These are phyloP conservation scores for Staphylotrichum longicolle DNA, from an alignment of 495 filamentous ascomycete species.

Conservation along the genomic window DNA sequence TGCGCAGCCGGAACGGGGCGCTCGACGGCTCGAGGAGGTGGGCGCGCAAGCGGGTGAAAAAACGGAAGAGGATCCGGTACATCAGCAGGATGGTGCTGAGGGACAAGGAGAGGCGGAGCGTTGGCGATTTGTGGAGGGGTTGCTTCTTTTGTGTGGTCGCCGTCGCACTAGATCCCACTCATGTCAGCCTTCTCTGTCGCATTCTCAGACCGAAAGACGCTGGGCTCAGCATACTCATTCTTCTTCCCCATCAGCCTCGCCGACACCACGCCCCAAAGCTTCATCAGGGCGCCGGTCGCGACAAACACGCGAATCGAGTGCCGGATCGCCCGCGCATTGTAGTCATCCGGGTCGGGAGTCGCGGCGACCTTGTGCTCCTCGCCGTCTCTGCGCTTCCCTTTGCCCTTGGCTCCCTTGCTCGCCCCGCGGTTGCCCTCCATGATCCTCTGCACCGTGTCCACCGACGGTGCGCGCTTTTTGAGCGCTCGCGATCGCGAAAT, in stretches of 20 bases:
- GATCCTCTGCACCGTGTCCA: constrained; percentile 48
- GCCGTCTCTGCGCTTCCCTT: constrained; percentile 29
- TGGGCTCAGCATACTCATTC: constrained; percentile 40
- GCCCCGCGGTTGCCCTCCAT: constrained; percentile 37
- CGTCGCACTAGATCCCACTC: neutral
- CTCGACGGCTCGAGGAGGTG: constrained; percentile 75
- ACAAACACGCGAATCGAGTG: constrained; percentile 74
- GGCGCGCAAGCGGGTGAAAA: constrained; percentile 74
- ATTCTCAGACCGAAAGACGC: neutral
- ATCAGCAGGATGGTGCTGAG: constrained; percentile 80
- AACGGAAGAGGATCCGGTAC: constrained; percentile 86
- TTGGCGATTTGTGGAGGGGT: constrained; percentile 63
- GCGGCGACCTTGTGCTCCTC: constrained; percentile 7
- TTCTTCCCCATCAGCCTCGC: constrained; percentile 43
- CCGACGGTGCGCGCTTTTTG: constrained; percentile 58
- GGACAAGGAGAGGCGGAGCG: constrained; percentile 74
- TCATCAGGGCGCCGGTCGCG: constrained; percentile 64
- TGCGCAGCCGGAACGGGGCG: constrained; percentile 71
- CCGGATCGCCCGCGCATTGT: constrained; percentile 76
- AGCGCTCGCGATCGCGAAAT: constrained; percentile 64
- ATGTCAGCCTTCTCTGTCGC: neutral
- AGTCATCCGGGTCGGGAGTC: constrained; percentile 53
- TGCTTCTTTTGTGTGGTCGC: constrained; percentile 39
- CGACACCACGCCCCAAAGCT: constrained; percentile 62
- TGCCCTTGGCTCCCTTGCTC: constrained; percentile 4